Evolutionary conservation across 352 stramenopile genomes (phyloP).

Genomic region (Phytophthora pini): DNA sequence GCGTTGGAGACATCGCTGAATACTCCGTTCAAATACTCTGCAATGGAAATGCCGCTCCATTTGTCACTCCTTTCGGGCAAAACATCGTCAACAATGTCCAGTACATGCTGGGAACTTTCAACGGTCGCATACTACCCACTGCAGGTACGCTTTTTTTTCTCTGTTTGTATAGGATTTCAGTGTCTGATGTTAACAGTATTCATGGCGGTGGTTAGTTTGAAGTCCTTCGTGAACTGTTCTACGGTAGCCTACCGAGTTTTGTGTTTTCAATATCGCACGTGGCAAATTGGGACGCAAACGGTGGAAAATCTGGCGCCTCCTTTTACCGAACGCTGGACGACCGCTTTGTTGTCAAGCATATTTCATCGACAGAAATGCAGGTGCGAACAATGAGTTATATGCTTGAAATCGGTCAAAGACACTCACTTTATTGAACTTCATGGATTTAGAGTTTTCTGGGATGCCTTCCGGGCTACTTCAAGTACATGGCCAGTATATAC

Average conservation of each 20-base stretch:
- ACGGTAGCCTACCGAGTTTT: constrained; percentile 64
- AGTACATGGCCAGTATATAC: constrained; percentile 97
- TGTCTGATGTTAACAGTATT: constrained; percentile 6
- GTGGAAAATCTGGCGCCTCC: constrained; percentile 97
- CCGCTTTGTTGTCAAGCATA: constrained; percentile 98
- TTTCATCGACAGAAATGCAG: constrained; percentile 97
- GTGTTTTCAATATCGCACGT: constrained; percentile 88
- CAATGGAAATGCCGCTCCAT: constrained; percentile 67
- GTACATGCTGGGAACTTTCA: constrained; percentile 73
- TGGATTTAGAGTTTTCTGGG: constrained; percentile 77
- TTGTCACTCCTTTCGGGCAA: constrained; percentile 58
- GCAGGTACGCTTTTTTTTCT: constrained; percentile 50
- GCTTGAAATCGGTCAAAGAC: background rate
- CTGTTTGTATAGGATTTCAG: background rate
- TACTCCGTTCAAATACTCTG: constrained; percentile 68
- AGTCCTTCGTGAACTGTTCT: constrained; percentile 92
- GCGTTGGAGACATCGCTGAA: constrained; percentile 63
- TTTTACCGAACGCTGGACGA: constrained; percentile 97
- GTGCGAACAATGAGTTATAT: constrained; percentile 53
- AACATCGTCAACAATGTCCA: constrained; percentile 35
- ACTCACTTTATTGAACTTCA: constrained; percentile 2
- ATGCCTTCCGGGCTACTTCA: constrained; percentile 94
- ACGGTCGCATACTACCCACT: constrained; percentile 80
- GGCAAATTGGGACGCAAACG: constrained; percentile 92
- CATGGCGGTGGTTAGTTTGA: constrained; percentile 76